These are phyloP conservation scores for Cryptococcus floricola DNA, from an alignment of 1,284 basidiomycete species.

Conservation along the genomic window DNA sequence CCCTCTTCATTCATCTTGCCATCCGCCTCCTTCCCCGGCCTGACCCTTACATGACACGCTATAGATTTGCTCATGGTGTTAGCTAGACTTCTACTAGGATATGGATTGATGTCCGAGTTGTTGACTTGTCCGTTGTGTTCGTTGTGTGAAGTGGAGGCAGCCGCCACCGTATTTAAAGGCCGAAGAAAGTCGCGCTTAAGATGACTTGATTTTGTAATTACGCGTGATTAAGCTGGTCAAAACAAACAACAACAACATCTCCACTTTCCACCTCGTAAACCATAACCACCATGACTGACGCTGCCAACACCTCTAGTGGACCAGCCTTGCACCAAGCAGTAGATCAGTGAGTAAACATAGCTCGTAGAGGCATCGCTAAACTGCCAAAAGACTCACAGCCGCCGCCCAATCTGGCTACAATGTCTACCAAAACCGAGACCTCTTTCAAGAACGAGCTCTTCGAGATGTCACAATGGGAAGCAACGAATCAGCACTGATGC, in stretches of 20 bases:
- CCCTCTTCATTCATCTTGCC: slow-evolving; percentile 12
- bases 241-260: background rate
- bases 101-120: background rate
- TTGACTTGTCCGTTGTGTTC: background rate
- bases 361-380: background rate
- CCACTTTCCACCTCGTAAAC: background rate
- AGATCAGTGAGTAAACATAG: slow-evolving; percentile 18
- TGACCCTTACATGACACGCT: slow-evolving; percentile 19
- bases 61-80: slow-evolving; percentile 10
- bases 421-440: slow-evolving; percentile 27
- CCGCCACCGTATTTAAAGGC: background rate
- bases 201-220: background rate
- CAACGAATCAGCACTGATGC: slow-evolving; percentile 22
- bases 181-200: slow-evolving; percentile 7
- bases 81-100: background rate
- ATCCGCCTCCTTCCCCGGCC: slow-evolving; percentile 14
- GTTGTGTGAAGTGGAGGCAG: background rate
- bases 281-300: background rate
- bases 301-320: background rate
- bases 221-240: no score
- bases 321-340: slow-evolving; percentile 19
- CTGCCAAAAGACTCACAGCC: slow-evolving; percentile 4
- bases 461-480: slow-evolving; percentile 27
- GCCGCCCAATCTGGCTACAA: slow-evolving; percentile 16
- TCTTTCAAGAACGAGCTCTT: slow-evolving; percentile 33